These are phyloP conservation scores for Scheffersomyces illinoinensis DNA, from an alignment of 1,139 yeast genomes.

Conservation along the genomic window DNA sequence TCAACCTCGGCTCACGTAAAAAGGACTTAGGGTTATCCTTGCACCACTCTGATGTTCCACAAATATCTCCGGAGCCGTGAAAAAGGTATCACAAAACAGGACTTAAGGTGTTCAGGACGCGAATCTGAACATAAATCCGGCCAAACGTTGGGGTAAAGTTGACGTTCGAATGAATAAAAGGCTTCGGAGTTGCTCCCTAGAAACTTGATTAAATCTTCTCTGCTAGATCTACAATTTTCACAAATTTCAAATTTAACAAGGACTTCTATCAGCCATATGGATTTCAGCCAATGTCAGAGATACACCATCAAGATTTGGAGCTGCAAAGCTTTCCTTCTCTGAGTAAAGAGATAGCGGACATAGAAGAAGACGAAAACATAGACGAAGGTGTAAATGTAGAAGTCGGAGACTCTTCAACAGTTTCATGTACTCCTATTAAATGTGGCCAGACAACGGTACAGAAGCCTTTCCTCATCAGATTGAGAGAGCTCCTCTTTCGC, in stretches of 20 bases:
- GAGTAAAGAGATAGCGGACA: background rate
- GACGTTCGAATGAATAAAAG: background rate
- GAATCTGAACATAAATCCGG: background rate
- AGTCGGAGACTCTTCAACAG: background rate
- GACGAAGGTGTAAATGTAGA: background rate
- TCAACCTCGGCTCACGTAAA: background rate
- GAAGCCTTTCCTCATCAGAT: background rate
- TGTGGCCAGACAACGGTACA: background rate
- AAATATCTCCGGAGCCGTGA: background rate
- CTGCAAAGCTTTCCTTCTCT: background rate
- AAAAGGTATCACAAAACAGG: background rate
- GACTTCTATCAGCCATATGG: background rate
- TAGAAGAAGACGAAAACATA: background rate
- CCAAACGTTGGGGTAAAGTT: background rate
- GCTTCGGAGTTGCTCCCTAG: background rate
- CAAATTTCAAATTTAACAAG: too few species aligned
- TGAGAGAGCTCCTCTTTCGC: background rate
- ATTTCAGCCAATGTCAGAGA: background rate
- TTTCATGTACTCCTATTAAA: background rate
- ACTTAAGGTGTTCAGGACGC: background rate
- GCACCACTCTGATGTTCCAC: background rate
- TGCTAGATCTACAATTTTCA: background rate
- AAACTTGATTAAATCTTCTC: background rate
- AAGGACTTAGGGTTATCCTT: background rate
- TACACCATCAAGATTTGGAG: background rate